Evolutionary conservation across 2,329 filamentous ascomycete species (phyloP).

Genomic region (Trichoderma polysporum): DNA sequence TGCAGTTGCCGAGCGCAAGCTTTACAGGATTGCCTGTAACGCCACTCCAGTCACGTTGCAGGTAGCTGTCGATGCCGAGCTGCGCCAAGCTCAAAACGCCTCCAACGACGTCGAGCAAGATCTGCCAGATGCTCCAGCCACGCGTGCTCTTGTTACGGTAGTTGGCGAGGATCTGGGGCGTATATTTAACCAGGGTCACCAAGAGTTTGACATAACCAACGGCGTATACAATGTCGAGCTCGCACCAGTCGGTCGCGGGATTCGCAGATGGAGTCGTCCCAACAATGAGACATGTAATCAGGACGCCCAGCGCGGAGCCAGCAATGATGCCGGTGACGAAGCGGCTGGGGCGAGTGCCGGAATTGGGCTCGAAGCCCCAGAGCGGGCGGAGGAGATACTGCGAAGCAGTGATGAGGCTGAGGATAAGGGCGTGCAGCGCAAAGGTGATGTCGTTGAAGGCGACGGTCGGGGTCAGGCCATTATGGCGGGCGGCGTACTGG

Average conservation of each 20-base stretch:
- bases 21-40: slow-evolving; percentile 91
- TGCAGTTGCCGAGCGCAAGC: slow-evolving; percentile 80
- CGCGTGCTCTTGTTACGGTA: slow-evolving; percentile 79
- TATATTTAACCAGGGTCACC: slow-evolving; percentile 88
- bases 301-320: slow-evolving; percentile 64
- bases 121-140: slow-evolving; percentile 84
- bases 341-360: slow-evolving; percentile 55
- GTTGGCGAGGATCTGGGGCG: slow-evolving; percentile 82
- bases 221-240: slow-evolving; percentile 64
- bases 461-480: slow-evolving; percentile 76
- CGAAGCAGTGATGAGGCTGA: slow-evolving; percentile 71
- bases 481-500: slow-evolving; percentile 81
- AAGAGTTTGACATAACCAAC: slow-evolving; percentile 87
- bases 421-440: slow-evolving; percentile 73
- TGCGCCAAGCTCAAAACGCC: slow-evolving; percentile 80
- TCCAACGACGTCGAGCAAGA: slow-evolving; percentile 79
- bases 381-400: slow-evolving; percentile 70
- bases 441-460: slow-evolving; percentile 89
- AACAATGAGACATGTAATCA: slow-evolving; percentile 49
- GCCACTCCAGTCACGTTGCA: slow-evolving; percentile 85
- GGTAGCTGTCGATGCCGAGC: slow-evolving; percentile 77
- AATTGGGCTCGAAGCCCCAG: slow-evolving; percentile 72
- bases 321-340: slow-evolving; percentile 68
- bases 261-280: slow-evolving; percentile 39
- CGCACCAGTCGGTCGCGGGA: slow-evolving; percentile 54